Percentiles rank a stretch among this genome's conserved stretches.
Conservation (phyloP, 805 yeast genomes). For the Spathaspora sp. region DNA sequence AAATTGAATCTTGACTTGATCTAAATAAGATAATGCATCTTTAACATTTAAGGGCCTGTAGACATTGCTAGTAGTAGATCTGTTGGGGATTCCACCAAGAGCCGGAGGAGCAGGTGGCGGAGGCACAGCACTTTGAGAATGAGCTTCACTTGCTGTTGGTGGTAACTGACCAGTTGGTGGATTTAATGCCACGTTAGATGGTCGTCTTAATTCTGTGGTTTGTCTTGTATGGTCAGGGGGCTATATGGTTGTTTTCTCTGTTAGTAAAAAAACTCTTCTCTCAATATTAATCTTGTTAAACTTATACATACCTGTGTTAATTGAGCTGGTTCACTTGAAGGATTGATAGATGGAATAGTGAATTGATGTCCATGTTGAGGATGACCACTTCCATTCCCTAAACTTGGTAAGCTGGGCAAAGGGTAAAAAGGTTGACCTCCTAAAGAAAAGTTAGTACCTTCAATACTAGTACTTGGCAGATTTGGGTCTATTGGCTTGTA, state of each 20-base stretch:
- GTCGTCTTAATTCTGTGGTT: conserved; percentile 20
- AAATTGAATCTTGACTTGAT: conserved; percentile 92
- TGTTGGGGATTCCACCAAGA: conserved; percentile 35
- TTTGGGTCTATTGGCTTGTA: background rate
- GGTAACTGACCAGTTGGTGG: conserved; percentile 19
- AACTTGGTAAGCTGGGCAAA: conserved; percentile 49
- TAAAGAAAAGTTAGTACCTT: conserved; percentile 20
- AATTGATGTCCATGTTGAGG: conserved; percentile 44
- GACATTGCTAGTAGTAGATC: conserved; percentile 38
- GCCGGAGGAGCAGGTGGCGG: conserved; percentile 16
- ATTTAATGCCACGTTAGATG: conserved; percentile 18
- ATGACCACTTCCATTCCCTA: conserved; percentile 38
- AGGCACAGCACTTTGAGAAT: conserved; percentile 11
- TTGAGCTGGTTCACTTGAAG: conserved; percentile 24
- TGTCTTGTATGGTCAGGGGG: conserved; percentile 19
- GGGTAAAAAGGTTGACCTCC: conserved; percentile 47
- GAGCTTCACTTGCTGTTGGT: conserved; percentile 19
- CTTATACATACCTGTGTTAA: conserved; percentile 20
- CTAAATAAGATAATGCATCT: conserved; percentile 92
- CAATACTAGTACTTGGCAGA: background rate
- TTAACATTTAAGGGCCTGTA: conserved; percentile 89
- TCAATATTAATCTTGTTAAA: background rate
- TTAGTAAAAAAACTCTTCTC: background rate
- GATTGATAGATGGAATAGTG: conserved; percentile 45
- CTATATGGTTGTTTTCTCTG: conserved; percentile 6